Base-by-base conservation (phyloP, 2,329 filamentous ascomycete species). In the Ilyonectria sp. region DNA sequence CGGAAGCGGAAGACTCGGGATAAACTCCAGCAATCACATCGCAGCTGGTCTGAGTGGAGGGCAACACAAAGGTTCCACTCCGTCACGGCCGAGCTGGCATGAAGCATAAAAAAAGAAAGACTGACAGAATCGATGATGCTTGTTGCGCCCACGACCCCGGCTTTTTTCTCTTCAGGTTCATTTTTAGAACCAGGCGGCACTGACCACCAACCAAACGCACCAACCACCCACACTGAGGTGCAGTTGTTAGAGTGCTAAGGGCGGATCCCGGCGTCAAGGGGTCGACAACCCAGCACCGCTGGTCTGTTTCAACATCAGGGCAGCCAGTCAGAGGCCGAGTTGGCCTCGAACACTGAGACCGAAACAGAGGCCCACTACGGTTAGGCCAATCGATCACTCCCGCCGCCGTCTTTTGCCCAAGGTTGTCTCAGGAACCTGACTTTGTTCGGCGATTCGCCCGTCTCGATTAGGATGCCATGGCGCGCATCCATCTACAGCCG, bases 271-370 rank as follows among this genome's bases (percentile, higher is more conserved):
- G n/a, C 40, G 15, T 43, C 40, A 43, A 40, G 40, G 40, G 40
- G 40, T 17, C 15, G 13, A 46, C 44, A 21, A 10, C 19, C 19
- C 40, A 65, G 47, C 23, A 44, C 29, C 35, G 33, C 67, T 43
- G 70, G 66, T 66, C 49, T 65, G 74, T 76, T 76, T 76, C 74
- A 76, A 67, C 68, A 66, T 76, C 70, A 76, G 74, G 74, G 55
- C 71, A 68, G 59, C 74, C 70, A 75, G 61, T 75, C 60, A 63
- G 31, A n/a, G 52, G 2, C 33, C 47, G 50, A 10, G 21, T 47
- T 23, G 10, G 40, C 29, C 35, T 37, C 43, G 4, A 46, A 56
- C 60, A 72, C 73, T 72, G 72, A 75, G 68, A 75, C 73, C 58
- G 65, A 54, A 52, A 60, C 49, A 59, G 52, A 52, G 47, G 37